A percentile compares a stretch with the other conserved stretches of the same genome.
These are phyloP conservation scores for Hygrophoropsis aurantiaca DNA, from an alignment of 768 basidiomycete species.

Conservation along the genomic window DNA sequence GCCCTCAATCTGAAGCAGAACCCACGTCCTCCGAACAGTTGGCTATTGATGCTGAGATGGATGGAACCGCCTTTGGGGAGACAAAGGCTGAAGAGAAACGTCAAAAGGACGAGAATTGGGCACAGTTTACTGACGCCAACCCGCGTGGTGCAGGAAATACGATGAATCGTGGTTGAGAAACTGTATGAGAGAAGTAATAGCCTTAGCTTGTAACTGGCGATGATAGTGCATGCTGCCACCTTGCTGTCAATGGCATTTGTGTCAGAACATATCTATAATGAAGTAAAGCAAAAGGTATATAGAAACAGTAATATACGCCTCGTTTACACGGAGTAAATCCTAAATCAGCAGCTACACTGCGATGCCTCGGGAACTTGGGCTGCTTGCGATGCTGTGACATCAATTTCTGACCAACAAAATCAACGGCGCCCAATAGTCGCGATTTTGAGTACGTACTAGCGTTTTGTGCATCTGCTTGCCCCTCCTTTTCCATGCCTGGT, in stretches of 20 bases:
- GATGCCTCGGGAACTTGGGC: constrained; percentile 84
- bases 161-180: constrained; percentile 82
- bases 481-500: constrained; percentile 92
- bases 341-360: constrained; percentile 71
- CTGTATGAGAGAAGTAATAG: constrained; percentile 4
- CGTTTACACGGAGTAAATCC: neutral
- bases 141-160: constrained; percentile 94
- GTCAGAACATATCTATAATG: constrained; percentile 15
- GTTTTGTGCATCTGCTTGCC: constrained; percentile 54
- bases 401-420: constrained; percentile 65
- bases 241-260: too few relatives aligned
- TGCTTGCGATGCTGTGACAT: constrained; percentile 73
- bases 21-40: constrained; percentile 81
- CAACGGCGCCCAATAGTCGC: neutral
- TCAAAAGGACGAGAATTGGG: constrained; percentile 90
- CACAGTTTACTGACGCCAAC: constrained; percentile 81
- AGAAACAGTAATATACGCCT: constrained; percentile 13
- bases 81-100: constrained; percentile 74
- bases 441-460: constrained; percentile 35
- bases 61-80: constrained; percentile 70
- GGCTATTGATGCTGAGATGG: constrained; percentile 76
- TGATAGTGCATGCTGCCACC: too few relatives aligned
- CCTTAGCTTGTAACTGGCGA: neutral
- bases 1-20: constrained; percentile 62
- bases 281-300: constrained; percentile 27